phyloP scores from a whole-genome alignment of 2,329 filamentous ascomycete genomes.

The Cladophialophora carrionii region DNA sequence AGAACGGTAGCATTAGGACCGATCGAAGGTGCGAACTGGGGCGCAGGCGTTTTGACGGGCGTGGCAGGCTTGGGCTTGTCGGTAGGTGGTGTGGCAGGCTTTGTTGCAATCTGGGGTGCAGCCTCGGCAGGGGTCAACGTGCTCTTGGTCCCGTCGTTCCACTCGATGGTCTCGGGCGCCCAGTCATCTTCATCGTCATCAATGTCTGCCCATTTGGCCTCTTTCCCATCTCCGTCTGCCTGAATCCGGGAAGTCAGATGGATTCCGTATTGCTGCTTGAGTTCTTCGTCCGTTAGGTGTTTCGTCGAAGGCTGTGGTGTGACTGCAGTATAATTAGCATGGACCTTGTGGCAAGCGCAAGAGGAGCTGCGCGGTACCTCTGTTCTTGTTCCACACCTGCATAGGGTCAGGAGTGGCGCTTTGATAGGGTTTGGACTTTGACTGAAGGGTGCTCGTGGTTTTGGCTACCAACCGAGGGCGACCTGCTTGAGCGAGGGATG shows the following conservation, averaged over 20 bases:
- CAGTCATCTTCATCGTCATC: slow-evolving; percentile 70
- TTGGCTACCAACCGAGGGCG: slow-evolving; percentile 67
- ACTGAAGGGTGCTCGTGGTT: slow-evolving; percentile 58
- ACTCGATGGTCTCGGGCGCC: slow-evolving; percentile 67
- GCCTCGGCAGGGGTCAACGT: slow-evolving; percentile 55
- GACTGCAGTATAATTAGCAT: slow-evolving; percentile 53
- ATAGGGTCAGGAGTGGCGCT: slow-evolving; percentile 64
- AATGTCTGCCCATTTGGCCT: slow-evolving; percentile 70
- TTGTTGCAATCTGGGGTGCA: slow-evolving; percentile 33
- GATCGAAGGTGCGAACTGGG: slow-evolving; percentile 50
- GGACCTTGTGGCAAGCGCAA: slow-evolving; percentile 10
- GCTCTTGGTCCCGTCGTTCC: slow-evolving; percentile 71
- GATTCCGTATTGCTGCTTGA: slow-evolving; percentile 70
- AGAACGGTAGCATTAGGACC: slow-evolving; percentile 56
- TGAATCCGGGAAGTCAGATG: slow-evolving; percentile 68
- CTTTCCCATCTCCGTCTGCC: slow-evolving; percentile 63
- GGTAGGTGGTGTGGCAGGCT: slow-evolving; percentile 34
- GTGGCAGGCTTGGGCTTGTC: slow-evolving; percentile 40
- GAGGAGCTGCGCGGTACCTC: slow-evolving; percentile 51
- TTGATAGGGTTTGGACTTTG: slow-evolving; percentile 54
- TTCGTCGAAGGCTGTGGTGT: slow-evolving; percentile 57
- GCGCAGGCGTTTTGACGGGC: slow-evolving; percentile 37
- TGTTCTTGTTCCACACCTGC: slow-evolving; percentile 72
- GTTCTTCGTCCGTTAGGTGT: slow-evolving; percentile 68
- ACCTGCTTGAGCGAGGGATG: slow-evolving; percentile 50